phyloP scores from a whole-genome alignment of 345 rosid species.

The Melastoma malabathricum region DNA sequence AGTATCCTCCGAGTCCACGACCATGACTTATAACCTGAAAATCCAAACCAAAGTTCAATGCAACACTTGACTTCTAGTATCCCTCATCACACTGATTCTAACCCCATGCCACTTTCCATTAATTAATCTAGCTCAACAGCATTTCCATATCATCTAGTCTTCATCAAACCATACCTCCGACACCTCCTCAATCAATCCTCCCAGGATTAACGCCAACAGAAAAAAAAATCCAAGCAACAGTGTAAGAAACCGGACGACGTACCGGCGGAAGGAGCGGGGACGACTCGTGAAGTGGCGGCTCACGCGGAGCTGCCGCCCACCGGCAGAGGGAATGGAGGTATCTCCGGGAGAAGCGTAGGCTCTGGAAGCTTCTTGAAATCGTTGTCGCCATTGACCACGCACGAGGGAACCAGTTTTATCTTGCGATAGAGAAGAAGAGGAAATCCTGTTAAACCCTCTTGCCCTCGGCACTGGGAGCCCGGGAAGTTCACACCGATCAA shows the following conservation, averaged over 20 bases:
- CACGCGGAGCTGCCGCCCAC: constrained; percentile 12
- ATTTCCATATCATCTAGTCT: too few relatives aligned
- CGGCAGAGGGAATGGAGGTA: constrained; percentile 10
- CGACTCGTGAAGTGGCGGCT: constrained; percentile 11
- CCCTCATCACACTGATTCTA: too few relatives aligned
- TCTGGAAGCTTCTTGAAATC: constrained; percentile 25
- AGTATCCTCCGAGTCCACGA: constrained; percentile 20
- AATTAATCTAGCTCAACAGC: too few relatives aligned
- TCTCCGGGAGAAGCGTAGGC: constrained; percentile 18
- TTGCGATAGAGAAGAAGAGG: not conserved
- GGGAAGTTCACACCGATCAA: too few relatives aligned
- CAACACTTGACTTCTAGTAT: not conserved
- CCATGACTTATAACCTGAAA: constrained; percentile 18
- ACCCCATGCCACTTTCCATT: too few relatives aligned
- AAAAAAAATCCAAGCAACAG: not conserved
- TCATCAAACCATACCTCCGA: too few relatives aligned
- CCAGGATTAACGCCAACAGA: too few relatives aligned
- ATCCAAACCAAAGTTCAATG: not conserved
- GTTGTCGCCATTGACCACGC: constrained; percentile 37
- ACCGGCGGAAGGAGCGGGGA: constrained; percentile 24
- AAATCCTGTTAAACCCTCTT: not conserved
- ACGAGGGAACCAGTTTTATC: not conserved
- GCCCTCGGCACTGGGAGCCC: not conserved
- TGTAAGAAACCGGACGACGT: constrained; percentile 7
- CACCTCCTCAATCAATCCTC: too few relatives aligned